These are phyloP conservation scores for Paraglomus brasilianum DNA, from an alignment of 192 early-diverging fungal species.

Conservation along the genomic window DNA sequence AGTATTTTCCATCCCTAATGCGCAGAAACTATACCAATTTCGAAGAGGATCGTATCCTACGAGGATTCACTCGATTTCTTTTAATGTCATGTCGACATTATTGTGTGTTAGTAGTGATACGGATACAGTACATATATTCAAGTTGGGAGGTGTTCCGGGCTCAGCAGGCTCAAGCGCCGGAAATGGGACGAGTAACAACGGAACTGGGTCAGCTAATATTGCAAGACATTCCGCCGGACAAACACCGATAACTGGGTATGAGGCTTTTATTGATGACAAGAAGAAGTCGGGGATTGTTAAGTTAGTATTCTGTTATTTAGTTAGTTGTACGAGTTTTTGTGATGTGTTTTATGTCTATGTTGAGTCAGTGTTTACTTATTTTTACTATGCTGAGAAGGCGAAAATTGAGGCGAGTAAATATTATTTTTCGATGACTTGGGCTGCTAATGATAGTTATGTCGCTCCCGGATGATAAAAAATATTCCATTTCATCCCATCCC, in stretches of 20 bases:
- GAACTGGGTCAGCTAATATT: conserved; percentile 17
- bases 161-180: conserved; percentile 3
- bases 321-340: too few relatives aligned
- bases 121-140: conserved; percentile 96
- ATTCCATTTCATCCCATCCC: too few relatives aligned
- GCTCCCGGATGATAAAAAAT: too few relatives aligned
- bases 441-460: too few relatives aligned
- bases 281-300: conserved; percentile 15
- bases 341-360: too few relatives aligned
- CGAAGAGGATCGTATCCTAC: conserved; percentile 91
- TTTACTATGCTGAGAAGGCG: too few relatives aligned
- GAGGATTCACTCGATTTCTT: conserved; percentile 88
- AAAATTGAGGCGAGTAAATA: too few relatives aligned
- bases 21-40: conserved; percentile 88
- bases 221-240: conserved; percentile 5
- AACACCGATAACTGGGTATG: conserved; percentile 43
- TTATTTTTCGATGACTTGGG: too few relatives aligned
- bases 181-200: conserved; percentile 26
- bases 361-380: too few relatives aligned
- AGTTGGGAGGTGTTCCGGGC: conserved; percentile 39
- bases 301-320: background rate
- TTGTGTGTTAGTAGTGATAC: conserved; percentile 88
- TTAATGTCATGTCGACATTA: conserved; percentile 68
- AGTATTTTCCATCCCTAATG: conserved; percentile 86
- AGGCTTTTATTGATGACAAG: conserved; percentile 9